These are phyloP conservation scores for Nannochloropsis granulata DNA, from an alignment of 108 stramenopile species.

Conservation along the genomic window DNA sequence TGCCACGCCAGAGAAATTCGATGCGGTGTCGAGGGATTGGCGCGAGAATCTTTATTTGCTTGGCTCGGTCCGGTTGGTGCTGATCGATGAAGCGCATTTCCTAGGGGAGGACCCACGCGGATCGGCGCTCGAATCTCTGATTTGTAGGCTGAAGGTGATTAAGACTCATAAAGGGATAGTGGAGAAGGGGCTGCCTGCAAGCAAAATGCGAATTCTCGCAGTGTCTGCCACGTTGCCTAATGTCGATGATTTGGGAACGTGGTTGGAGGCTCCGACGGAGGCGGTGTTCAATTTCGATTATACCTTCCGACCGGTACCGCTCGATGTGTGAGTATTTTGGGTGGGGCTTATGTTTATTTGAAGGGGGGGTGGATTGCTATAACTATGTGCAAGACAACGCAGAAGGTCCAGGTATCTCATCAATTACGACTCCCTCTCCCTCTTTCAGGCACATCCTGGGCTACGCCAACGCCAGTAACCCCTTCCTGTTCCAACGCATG, in stretches of 20 bases:
- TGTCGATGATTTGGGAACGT: constrained; percentile 65
- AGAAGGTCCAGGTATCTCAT: neutral
- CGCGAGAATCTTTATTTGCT: constrained; percentile 70
- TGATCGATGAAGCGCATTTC: constrained; percentile 86
- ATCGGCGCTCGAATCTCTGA: constrained; percentile 63
- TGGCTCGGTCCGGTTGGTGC: constrained; percentile 65
- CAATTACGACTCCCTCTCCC: neutral
- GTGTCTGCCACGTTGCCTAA: constrained; percentile 91
- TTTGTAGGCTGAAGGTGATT: constrained; percentile 75
- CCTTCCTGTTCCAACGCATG: constrained; percentile 63
- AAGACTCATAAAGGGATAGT: constrained; percentile 31
- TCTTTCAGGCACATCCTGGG: constrained; percentile 45
- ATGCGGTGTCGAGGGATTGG: constrained; percentile 73
- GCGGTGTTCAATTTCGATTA: constrained; percentile 55
- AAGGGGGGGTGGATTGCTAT: neutral
- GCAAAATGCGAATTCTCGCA: constrained; percentile 61
- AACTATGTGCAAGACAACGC: neutral
- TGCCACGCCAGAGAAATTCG: constrained; percentile 93
- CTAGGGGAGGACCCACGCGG: constrained; percentile 73
- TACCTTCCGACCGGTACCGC: constrained; percentile 74
- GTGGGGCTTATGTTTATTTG: neutral
- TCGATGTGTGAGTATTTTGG: constrained; percentile 18
- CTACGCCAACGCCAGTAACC: constrained; percentile 53
- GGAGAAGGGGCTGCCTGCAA: constrained; percentile 31
- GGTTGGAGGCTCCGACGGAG: constrained; percentile 59